phyloP scores from a whole-genome alignment of 2,329 filamentous ascomycete genomes.

The Graphilbum sp. region DNA sequence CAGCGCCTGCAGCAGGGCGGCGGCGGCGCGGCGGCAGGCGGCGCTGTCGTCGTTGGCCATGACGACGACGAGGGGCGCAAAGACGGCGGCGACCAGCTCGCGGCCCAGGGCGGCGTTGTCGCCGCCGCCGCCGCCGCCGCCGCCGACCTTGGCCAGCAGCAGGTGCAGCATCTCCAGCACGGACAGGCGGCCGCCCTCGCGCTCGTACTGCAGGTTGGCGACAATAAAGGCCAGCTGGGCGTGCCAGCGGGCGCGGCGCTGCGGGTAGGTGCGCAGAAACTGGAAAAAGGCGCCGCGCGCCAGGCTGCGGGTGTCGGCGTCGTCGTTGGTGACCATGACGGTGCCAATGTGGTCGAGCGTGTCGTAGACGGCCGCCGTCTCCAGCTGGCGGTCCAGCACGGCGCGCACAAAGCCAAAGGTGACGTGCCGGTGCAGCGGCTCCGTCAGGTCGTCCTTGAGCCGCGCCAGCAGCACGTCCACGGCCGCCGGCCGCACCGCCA shows the following conservation, averaged over 20 bases:
- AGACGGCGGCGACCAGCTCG: constrained; percentile 66
- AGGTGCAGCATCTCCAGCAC: constrained; percentile 85
- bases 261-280: constrained; percentile 87
- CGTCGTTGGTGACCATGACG: constrained; percentile 94
- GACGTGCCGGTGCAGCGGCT: constrained; percentile 80
- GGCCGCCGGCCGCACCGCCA: constrained; percentile 63
- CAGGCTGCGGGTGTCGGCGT: constrained; percentile 71
- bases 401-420: constrained; percentile 90
- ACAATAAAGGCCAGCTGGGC: constrained; percentile 83
- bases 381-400: constrained; percentile 67
- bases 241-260: constrained; percentile 73
- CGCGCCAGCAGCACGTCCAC: constrained; percentile 70
- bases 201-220: constrained; percentile 79
- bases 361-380: constrained; percentile 82
- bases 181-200: constrained; percentile 75
- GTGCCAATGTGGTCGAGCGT: constrained; percentile 74
- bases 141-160: constrained; percentile 69
- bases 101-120: constrained; percentile 54
- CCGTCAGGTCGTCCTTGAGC: constrained; percentile 76
- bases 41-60: constrained; percentile 78
- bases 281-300: constrained; percentile 84
- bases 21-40: constrained; percentile 71
- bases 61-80: constrained; percentile 71
- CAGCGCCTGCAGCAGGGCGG: constrained; percentile 61
- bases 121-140: not conserved